Conservation (phyloP, 2,329 filamentous ascomycete species). For the Aureobasidium sp. region DNA sequence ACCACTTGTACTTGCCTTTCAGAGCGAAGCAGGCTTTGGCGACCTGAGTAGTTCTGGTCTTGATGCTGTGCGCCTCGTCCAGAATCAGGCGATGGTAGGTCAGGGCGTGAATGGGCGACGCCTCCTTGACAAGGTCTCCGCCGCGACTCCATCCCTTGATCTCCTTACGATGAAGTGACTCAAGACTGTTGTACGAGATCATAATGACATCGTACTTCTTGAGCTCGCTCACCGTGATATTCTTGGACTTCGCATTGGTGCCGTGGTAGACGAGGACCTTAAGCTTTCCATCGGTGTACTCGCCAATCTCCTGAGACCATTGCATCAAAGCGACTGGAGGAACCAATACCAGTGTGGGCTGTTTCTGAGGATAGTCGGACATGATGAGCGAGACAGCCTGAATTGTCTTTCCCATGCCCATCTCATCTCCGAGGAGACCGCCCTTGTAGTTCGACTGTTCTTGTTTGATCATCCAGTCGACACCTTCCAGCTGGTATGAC, state of each 20-base stretch:
- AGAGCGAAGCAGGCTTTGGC: slow-evolving; percentile 93
- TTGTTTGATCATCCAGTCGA: slow-evolving; percentile 91
- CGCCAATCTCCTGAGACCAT: slow-evolving; percentile 58
- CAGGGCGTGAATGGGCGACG: slow-evolving; percentile 69
- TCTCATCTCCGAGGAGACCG: slow-evolving; percentile 89
- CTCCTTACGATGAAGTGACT: slow-evolving; percentile 88
- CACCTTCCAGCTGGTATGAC: slow-evolving; percentile 85
- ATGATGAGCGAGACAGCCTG: slow-evolving; percentile 97
- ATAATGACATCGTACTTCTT: slow-evolving; percentile 87
- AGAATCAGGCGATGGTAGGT: slow-evolving; percentile 86
- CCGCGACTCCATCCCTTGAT: slow-evolving; percentile 82
- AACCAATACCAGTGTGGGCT: slow-evolving; percentile 80
- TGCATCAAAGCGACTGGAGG: slow-evolving; percentile 94
- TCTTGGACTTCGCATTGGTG: slow-evolving; percentile 76
- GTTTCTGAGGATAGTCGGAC: slow-evolving; percentile 84
- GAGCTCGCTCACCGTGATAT: slow-evolving; percentile 65
- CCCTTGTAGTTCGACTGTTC: slow-evolving; percentile 81
- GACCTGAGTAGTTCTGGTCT: slow-evolving; percentile 78
- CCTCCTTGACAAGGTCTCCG: slow-evolving; percentile 72
- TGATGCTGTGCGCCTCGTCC: slow-evolving; percentile 95
- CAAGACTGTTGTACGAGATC: slow-evolving; percentile 89
- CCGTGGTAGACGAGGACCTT: slow-evolving; percentile 89
- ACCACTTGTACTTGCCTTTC: slow-evolving; percentile 86
- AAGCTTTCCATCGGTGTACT: slow-evolving; percentile 77
- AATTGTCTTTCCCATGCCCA: slow-evolving; percentile 98